Evolutionary conservation across 1,284 basidiomycete genomes (phyloP).

Genomic region (Rhodotorula sp.): DNA sequence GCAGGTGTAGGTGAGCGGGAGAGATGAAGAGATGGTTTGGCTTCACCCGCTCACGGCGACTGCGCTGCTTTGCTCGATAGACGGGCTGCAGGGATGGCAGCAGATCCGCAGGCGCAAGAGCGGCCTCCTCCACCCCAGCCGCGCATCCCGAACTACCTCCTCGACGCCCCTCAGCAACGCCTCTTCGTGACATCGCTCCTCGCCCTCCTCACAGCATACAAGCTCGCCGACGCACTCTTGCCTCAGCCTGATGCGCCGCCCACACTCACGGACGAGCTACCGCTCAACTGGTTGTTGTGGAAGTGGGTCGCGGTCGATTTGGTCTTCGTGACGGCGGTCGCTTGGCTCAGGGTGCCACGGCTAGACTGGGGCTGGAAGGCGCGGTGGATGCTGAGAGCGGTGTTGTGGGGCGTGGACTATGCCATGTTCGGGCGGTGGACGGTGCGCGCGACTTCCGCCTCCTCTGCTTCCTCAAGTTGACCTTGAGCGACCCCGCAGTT

Average conservation of each 20-base stretch:
- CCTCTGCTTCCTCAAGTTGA: constrained; percentile 13
- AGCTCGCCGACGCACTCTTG: constrained; percentile 12
- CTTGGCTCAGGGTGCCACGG: constrained; percentile 70
- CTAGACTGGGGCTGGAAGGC: constrained; percentile 57
- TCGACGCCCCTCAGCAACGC: constrained; percentile 55
- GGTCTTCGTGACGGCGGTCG: constrained; percentile 60
- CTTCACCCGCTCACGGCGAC: background rate
- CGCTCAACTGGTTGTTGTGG: constrained; percentile 43
- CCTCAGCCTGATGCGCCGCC: constrained; percentile 10
- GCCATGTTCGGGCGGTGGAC: constrained; percentile 62
- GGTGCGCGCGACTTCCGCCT: constrained; percentile 31
- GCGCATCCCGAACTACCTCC: constrained; percentile 47
- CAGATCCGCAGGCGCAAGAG: background rate
- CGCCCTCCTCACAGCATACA: constrained; percentile 53
- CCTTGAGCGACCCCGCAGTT: constrained; percentile 45
- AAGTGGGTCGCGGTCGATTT: constrained; percentile 73
- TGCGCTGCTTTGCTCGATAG: background rate
- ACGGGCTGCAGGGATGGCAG: background rate
- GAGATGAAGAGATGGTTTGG: too few relatives aligned
- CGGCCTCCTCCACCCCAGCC: constrained; percentile 27
- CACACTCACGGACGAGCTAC: background rate
- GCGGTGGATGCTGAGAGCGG: constrained; percentile 60
- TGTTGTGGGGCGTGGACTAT: constrained; percentile 62
- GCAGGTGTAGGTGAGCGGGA: background rate
- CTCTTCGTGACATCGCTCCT: constrained; percentile 54